These are phyloP conservation scores for Amyloporia xantha DNA, from an alignment of 768 basidiomycete genomes.

Conservation along the genomic window DNA sequence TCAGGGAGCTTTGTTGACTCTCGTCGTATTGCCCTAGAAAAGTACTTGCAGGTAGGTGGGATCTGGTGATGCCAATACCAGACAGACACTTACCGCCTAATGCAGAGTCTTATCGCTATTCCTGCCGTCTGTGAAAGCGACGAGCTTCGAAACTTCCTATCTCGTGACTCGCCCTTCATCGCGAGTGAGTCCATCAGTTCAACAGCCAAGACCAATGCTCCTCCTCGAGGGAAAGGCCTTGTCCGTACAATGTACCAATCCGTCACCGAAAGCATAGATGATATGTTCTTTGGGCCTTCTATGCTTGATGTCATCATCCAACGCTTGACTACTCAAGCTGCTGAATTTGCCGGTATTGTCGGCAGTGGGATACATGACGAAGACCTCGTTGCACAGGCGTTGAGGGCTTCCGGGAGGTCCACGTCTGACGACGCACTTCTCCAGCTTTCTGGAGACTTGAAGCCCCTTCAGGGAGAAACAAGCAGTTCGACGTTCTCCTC, in stretches of 20 bases:
- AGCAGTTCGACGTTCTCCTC: slow-evolving; percentile 85
- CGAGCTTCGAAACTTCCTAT: slow-evolving; percentile 80
- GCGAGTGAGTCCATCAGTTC: slow-evolving; percentile 39
- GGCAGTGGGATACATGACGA: slow-evolving; percentile 77
- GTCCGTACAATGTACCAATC: slow-evolving; percentile 87
- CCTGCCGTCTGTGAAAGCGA: slow-evolving; percentile 75
- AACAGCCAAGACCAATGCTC: slow-evolving; percentile 32
- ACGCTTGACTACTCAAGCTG: slow-evolving; percentile 82
- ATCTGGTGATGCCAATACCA: neutral
- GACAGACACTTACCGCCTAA: no score
- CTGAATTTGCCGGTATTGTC: slow-evolving; percentile 79
- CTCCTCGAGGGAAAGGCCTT: slow-evolving; percentile 56
- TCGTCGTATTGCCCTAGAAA: slow-evolving; percentile 73
- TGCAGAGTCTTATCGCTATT: slow-evolving; percentile 65
- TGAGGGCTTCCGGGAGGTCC: slow-evolving; percentile 61
- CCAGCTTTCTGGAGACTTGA: slow-evolving; percentile 71
- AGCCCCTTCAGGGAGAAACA: slow-evolving; percentile 81
- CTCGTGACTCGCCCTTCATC: slow-evolving; percentile 79
- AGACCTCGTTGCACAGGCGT: slow-evolving; percentile 74
- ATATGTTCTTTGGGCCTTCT: slow-evolving; percentile 93
- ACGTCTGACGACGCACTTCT: slow-evolving; percentile 63
- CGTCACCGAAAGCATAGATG: slow-evolving; percentile 92
- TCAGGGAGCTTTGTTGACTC: slow-evolving; percentile 85
- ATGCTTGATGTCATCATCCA: slow-evolving; percentile 95
- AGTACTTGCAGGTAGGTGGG: slow-evolving; percentile 77